Percentiles rank a stretch among this genome's conserved stretches.
These are phyloP conservation scores for Aureobasidium lini DNA, from an alignment of 2,329 filamentous ascomycete species.

Conservation along the genomic window DNA sequence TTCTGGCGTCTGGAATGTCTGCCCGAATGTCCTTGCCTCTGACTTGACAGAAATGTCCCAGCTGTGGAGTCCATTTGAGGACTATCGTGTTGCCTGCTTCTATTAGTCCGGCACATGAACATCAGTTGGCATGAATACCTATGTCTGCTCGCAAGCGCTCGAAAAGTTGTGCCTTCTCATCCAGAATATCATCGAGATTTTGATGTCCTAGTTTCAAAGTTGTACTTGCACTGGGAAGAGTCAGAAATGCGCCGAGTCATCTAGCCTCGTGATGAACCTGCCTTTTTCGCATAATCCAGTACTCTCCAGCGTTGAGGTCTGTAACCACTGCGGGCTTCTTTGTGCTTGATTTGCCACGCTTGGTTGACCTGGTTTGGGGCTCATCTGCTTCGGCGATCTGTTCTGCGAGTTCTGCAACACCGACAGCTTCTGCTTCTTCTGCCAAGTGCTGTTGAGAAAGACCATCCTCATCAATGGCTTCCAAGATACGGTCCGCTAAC, in stretches of 20 bases:
- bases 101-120: not conserved
- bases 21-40: slow-evolving; percentile 65
- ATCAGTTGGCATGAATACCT: slow-evolving; percentile 18
- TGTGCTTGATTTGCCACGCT: not conserved
- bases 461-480: slow-evolving; percentile 87
- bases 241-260: not conserved
- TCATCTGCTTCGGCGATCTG: slow-evolving; percentile 32
- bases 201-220: slow-evolving; percentile 60
- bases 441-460: slow-evolving; percentile 71
- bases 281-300: slow-evolving; percentile 55
- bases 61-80: slow-evolving; percentile 76
- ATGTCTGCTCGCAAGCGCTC: slow-evolving; percentile 55
- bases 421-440: slow-evolving; percentile 62
- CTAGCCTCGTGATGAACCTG: not conserved
- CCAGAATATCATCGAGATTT: slow-evolving; percentile 52
- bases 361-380: slow-evolving; percentile 15
- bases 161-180: slow-evolving; percentile 55
- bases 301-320: slow-evolving; percentile 35
- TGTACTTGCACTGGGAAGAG: slow-evolving; percentile 49
- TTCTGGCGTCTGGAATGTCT: slow-evolving; percentile 38
- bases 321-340: slow-evolving; percentile 2
- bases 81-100: slow-evolving; percentile 48
- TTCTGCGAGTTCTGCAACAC: slow-evolving; percentile 67
- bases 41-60: slow-evolving; percentile 87
- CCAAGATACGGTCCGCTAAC: slow-evolving; percentile 63